A percentile compares a stretch with the other conserved stretches of the same genome.
Conservation (phyloP, 1,284 basidiomycete genomes). For the Sanghuangporus sanghuang region DNA sequence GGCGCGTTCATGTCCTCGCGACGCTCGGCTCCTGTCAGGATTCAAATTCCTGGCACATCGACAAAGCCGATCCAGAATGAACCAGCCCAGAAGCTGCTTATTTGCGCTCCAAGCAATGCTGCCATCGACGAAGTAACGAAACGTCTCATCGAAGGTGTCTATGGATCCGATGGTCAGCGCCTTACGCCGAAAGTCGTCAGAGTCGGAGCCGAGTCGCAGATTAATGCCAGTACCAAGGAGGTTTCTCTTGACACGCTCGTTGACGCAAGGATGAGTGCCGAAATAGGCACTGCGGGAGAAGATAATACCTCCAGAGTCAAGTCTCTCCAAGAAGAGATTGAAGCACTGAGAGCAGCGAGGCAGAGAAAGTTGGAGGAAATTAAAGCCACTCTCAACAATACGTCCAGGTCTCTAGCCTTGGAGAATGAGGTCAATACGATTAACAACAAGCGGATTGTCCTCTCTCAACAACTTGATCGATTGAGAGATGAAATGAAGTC, state of each 20-base stretch:
- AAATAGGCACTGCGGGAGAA: constrained; percentile 34
- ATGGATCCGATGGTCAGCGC: constrained; percentile 50
- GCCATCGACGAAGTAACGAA: constrained; percentile 96
- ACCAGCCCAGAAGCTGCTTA: constrained; percentile 71
- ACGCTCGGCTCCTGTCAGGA: constrained; percentile 40
- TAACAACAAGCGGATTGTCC: constrained; percentile 54
- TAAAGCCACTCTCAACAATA: constrained; percentile 45
- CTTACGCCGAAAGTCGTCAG: constrained; percentile 80
- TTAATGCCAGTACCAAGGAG: constrained; percentile 83
- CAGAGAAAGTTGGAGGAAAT: constrained; percentile 64
- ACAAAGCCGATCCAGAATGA: constrained; percentile 41
- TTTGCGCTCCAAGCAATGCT: constrained; percentile 98
- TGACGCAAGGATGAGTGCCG: constrained; percentile 64
- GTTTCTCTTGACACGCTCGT: constrained; percentile 86
- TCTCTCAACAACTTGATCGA: constrained; percentile 71
- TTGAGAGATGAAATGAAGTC: constrained; percentile 78
- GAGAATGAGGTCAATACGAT: constrained; percentile 69
- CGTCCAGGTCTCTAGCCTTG: constrained; percentile 42
- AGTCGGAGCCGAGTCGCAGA: constrained; percentile 75
- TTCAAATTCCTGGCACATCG: constrained; percentile 39
- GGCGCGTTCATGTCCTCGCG: constrained; percentile 74
- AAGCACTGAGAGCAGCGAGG: constrained; percentile 57
- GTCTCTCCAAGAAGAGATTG: constrained; percentile 60
- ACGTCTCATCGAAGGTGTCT: constrained; percentile 78
- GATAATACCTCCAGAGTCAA: constrained; percentile 56